Base-by-base conservation (phyloP, 2,329 filamentous ascomycete species). In the Dothiorella sarmentorum region DNA sequence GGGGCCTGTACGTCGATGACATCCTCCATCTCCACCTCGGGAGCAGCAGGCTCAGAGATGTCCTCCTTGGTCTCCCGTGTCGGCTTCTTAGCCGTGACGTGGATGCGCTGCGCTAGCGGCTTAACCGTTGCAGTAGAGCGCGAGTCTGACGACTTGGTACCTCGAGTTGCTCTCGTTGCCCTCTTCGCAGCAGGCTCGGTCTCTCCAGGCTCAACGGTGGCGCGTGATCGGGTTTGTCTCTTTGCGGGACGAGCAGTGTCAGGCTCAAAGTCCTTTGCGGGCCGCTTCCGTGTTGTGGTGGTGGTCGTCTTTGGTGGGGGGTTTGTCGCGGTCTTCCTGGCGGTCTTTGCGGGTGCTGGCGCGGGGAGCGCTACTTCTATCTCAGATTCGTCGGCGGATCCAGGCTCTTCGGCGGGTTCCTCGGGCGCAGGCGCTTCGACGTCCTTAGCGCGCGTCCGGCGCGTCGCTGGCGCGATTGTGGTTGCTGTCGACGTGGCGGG, bases 391-490 rank as follows among this genome's bases (percentile, higher is more conserved):
- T 37, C 20, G n/a, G 15, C n/a, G 35, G 20, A n/a, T 40, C n/a
- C 7, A 15, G 33, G 24, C n/a, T 47, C n/a, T n/a, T n/a, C n/a
- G n/a, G n/a, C 55, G 18, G 31, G 4, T 11, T 49, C 31, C 31
- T 58, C 43, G 35, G 24, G 24, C 22, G 37, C 44, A 15, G 26
- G 40, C 27, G 51, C 17, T 18, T 57, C 58, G 27, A 44, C 13
- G n/a, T 52, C 58, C 35, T 60, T 57, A 44, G 42, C 51, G 40
- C 52, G 40, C 18, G 58, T 60, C n/a, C 38, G 43, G 42, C 58
- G 51, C 3, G 58, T 43, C 10, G 58, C 27, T 9, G 58, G 42
- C 9, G 56, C 56, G n/a, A n/a, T n/a, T n/a, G n/a, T n/a, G n/a
- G n/a, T n/a, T n/a, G n/a, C n/a, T n/a, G n/a, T n/a, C n/a, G n/a